These are phyloP conservation scores for Phoenix roebelenii DNA, from an alignment of 176 grass and related monocot species.

Conservation along the genomic window DNA sequence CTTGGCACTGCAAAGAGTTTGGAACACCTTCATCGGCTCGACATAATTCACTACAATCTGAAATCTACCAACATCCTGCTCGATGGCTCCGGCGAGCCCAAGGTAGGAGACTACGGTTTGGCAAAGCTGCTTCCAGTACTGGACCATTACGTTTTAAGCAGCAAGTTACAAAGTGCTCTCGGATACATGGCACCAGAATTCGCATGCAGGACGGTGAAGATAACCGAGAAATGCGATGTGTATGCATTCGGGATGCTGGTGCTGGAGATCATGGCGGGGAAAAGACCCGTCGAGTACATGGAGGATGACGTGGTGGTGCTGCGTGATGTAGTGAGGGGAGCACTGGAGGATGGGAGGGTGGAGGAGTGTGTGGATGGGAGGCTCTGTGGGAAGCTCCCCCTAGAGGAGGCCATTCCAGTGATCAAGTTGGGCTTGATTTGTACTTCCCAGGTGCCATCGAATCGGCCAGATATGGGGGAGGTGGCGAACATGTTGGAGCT, in stretches of 20 bases:
- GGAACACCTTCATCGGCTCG: slow-evolving; percentile 61
- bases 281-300: slow-evolving; percentile 87
- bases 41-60: slow-evolving; percentile 94
- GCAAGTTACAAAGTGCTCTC: slow-evolving; percentile 90
- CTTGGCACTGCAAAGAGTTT: slow-evolving; percentile 78
- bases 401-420: slow-evolving; percentile 77
- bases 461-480: slow-evolving; percentile 83
- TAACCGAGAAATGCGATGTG: slow-evolving; percentile 90
- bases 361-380: slow-evolving; percentile 83
- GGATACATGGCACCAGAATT: slow-evolving; percentile 99
- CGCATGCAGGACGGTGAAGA: slow-evolving; percentile 87
- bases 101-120: slow-evolving; percentile 89
- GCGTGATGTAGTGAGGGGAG: slow-evolving; percentile 73
- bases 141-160: slow-evolving; percentile 88
- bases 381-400: slow-evolving; percentile 74
- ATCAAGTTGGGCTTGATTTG: slow-evolving; percentile 91
- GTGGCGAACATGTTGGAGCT: slow-evolving; percentile 96
- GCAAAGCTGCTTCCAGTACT: slow-evolving; percentile 93
- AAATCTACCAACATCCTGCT: slow-evolving; percentile 93
- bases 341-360: slow-evolving; percentile 77
- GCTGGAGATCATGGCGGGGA: slow-evolving; percentile 80
- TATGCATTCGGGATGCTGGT: slow-evolving; percentile 85
- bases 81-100: slow-evolving; percentile 64
- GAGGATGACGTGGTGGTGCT: slow-evolving; percentile 91
- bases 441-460: slow-evolving; percentile 92